A percentile compares a stretch with the other conserved stretches of the same genome.
phyloP scores from a whole-genome alignment of 768 basidiomycete species.

The Amanita fuliginea region DNA sequence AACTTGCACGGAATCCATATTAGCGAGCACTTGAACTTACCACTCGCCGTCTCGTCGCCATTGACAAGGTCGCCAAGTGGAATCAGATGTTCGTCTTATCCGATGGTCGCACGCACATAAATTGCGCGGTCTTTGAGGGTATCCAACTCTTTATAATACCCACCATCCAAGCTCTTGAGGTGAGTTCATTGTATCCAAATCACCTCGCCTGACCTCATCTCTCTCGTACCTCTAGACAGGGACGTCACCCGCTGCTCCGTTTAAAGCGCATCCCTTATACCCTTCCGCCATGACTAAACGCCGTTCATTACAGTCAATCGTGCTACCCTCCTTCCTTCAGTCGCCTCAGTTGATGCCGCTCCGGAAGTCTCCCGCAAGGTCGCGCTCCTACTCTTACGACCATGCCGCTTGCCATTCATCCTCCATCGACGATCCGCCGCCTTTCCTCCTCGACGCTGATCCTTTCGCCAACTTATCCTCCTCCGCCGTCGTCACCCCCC shows the following conservation, averaged over 20 bases:
- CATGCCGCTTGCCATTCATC: neutral
- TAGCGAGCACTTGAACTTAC: too few species aligned
- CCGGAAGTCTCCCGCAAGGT: neutral
- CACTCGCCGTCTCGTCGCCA: too few species aligned
- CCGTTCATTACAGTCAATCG: neutral
- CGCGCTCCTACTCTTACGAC: neutral
- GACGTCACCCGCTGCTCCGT: neutral
- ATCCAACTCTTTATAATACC: too few species aligned
- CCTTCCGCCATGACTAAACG: constrained; percentile 1
- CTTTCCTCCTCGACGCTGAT: constrained; percentile 7
- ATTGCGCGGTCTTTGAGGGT: too few species aligned
- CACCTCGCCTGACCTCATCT: neutral
- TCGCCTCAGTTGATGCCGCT: neutral
- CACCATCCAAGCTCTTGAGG: neutral
- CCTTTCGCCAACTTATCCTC: constrained; percentile 4
- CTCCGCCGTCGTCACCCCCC: constrained; percentile 10
- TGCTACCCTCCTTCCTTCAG: neutral
- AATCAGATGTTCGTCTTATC: too few species aligned
- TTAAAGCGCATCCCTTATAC: neutral
- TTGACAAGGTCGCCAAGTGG: too few species aligned
- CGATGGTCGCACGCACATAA: too few species aligned
- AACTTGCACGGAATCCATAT: too few species aligned
- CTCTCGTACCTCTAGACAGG: neutral
- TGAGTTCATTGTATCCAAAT: neutral
- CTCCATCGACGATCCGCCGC: neutral